Evolutionary conservation across 192 early-diverging fungal species (phyloP), one percentile per base, ranked within the genome.

Genomic region (Entomortierella chlamydospora): DNA sequence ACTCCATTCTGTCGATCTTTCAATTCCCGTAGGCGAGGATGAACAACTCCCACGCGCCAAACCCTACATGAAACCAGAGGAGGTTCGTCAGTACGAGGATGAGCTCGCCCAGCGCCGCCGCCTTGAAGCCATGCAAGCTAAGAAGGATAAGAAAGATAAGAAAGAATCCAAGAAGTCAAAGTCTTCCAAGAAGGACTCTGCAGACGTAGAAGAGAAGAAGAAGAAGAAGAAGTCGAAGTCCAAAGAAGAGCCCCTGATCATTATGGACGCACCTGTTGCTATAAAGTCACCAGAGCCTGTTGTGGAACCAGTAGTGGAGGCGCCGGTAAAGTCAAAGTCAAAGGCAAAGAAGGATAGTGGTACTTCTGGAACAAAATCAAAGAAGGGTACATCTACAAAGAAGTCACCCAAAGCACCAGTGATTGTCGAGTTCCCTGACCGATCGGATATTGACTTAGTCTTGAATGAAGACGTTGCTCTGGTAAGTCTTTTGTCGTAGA

Each of bases 51-150:
- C 87, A n/a, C 83, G 85, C 11, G 72, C 80, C 5, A 67, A 83
- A 42, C 80, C 86, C 11, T 90, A 90, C 57, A 62, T 81, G 56
- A 84, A 84, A 31, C 88, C 88, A 0, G 88, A 90, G 43, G 87
- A 90, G 61, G 58, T 83, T 0, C 84, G 87, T 29, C 73, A 74
- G 23, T 68, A 66, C 26, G 88, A 90, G 56, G 85, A 87, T 25
- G 82, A 78, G 25, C 65, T 73, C 26, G 70, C 63, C 7, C 70
- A 82, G 23, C 83, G 80, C 37, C 64, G 71, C 4, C 76, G 65
- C 28, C 22, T 69, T 5, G 81, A 84, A 8, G 78, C 55, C 12
- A 18, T 70, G 47, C 55, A 82, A 49, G 70, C 60, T 41, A 80
- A 80, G 57, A 80, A 70, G 41, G 63, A 60, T 4, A 71, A 81